Evolutionary conservation across 257 asterid genomes (phyloP), one percentile per base, ranked within the genome.

Genomic region (Perilla frutescens): DNA sequence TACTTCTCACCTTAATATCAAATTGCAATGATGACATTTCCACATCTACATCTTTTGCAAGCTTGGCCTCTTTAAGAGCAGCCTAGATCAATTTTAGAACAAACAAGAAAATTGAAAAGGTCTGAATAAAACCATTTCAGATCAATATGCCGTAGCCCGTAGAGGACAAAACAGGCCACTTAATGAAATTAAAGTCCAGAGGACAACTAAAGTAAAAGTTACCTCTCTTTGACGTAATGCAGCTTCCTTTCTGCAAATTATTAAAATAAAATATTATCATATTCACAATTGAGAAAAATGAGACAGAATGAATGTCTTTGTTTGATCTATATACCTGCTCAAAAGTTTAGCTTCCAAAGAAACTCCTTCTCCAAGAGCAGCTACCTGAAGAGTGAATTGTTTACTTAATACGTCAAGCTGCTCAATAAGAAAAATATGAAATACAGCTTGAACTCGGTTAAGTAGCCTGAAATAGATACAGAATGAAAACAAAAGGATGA

Each of bases 191-290:
- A 39, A 75, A 76, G 74, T 80, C 31, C 51, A 68, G 55, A 73
- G 60, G 64, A 53, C 45, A 43, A 70, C 7, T 14, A 43, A 7
- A 70, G 44, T n/a, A 39, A 41, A 14, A 74, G 70, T 77, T 76
- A 94, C 99, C 97, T 94, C 99, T 88, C 99, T 87, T 82, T 87
- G 96, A 72, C 96, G 91, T 83, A 94, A 80, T 75, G 91, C 89
- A 70, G 99, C 96, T 85, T 94, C 99, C 81, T 91, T 94, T 86
- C 97, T 94, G 90, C 77, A 83, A 69, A 79, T 80, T 58, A 76
- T 68, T 37, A 59, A 75, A 15, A 70, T 47, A 62, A 31, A 8
- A 77, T 55, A 56, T 74, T 79, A 75, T 66, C 68, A 70, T 45
- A 56, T 77, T 37, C 61, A 47, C 26, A 80, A 74, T 26, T 55